Evolutionary conservation across 257 asterid species (phyloP).

Genomic region (Solanum sparsipilum): DNA sequence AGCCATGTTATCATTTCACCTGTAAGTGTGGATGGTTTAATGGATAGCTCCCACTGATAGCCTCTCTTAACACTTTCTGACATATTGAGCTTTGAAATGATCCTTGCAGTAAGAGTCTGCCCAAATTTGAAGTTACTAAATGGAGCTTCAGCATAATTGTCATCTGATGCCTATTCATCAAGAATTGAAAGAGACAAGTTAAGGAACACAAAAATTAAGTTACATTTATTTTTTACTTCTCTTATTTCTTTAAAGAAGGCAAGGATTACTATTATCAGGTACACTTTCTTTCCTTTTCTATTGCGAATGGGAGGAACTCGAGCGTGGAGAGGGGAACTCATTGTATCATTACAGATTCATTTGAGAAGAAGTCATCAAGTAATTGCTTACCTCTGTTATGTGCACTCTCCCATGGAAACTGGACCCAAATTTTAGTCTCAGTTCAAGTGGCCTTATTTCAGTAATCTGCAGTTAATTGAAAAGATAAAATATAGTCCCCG

Average conservation of each 20-base stretch:
- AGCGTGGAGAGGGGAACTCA: background rate
- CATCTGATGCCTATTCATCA: slow-evolving; percentile 52
- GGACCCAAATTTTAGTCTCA: slow-evolving; percentile 79
- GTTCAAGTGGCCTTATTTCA: slow-evolving; percentile 81
- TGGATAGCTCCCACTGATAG: slow-evolving; percentile 65
- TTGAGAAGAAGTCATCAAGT: background rate
- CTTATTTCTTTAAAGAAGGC: background rate
- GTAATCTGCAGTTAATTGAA: slow-evolving; percentile 51
- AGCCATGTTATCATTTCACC: slow-evolving; percentile 27
- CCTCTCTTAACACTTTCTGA: slow-evolving; percentile 32
- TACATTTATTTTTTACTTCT: background rate
- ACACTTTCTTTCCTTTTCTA: background rate
- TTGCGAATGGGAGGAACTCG: background rate
- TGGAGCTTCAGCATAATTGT: slow-evolving; percentile 49
- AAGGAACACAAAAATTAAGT: background rate
- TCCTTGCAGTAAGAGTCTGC: slow-evolving; percentile 61
- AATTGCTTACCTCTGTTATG: slow-evolving; percentile 67
- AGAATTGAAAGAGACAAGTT: background rate
- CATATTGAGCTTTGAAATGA: slow-evolving; percentile 55
- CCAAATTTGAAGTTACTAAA: slow-evolving; percentile 53
- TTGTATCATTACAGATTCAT: background rate
- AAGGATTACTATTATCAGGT: background rate
- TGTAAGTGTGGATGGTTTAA: slow-evolving; percentile 60
- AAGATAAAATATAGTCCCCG: background rate
- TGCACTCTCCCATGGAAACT: slow-evolving; percentile 77